Conservation (phyloP, 192 early-diverging fungal species). For the Coemansia sp. region DNA sequence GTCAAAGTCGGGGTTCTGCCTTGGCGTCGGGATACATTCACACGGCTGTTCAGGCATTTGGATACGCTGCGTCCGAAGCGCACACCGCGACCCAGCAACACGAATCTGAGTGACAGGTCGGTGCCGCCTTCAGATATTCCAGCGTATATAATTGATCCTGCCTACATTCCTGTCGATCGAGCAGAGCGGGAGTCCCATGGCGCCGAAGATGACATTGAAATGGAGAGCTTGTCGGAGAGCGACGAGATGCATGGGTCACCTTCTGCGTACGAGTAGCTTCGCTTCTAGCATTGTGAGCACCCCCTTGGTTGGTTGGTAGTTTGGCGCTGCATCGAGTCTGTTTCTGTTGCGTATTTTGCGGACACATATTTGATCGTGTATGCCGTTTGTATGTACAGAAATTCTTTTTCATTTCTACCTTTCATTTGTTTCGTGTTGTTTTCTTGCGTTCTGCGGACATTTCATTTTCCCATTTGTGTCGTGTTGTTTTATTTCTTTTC, state of each 20-base stretch:
- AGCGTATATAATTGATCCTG: conserved; percentile 37
- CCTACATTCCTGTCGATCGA: conserved; percentile 29
- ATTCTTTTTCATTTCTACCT: background rate
- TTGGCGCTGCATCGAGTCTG: too few relatives aligned
- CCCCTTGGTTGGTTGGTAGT: too few relatives aligned
- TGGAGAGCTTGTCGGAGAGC: conserved; percentile 40
- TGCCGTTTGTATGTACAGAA: background rate
- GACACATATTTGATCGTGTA: background rate
- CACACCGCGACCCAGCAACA: conserved; percentile 40
- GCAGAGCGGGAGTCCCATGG: conserved; percentile 10
- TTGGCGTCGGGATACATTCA: conserved; percentile 39
- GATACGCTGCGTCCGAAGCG: conserved; percentile 54
- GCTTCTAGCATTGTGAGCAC: background rate
- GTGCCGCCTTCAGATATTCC: conserved; percentile 43
- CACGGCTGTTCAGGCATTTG: conserved; percentile 41
- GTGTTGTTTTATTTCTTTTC: background rate
- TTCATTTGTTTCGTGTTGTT: background rate
- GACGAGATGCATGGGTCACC: conserved; percentile 4
- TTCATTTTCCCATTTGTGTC: background rate
- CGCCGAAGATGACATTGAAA: conserved; percentile 48
- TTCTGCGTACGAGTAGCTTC: background rate
- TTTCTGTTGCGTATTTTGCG: too few relatives aligned
- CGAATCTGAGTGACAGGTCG: conserved; percentile 21
- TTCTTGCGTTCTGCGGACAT: conserved; percentile 6
- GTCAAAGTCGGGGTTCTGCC: conserved; percentile 50